Evolutionary conservation across 1,284 basidiomycete genomes (phyloP).

Genomic region (Abortiporus biennis): DNA sequence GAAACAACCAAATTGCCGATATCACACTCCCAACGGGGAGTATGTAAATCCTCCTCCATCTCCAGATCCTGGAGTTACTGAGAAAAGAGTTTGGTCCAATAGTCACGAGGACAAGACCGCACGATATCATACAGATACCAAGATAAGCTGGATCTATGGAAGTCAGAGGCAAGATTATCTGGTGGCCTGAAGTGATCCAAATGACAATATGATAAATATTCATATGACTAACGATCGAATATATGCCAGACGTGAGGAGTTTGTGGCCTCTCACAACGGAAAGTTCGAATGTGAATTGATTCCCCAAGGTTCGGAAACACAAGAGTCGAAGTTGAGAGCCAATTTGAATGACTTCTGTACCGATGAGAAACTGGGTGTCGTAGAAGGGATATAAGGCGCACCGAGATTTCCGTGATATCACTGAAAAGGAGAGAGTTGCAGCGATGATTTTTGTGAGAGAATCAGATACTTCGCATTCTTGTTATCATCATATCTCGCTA

Average conservation of each 20-base stretch:
- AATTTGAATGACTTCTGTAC: neutral
- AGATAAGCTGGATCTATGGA: neutral
- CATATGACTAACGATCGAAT: constrained; percentile 10
- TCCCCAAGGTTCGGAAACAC: constrained; percentile 8
- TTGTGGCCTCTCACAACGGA: constrained; percentile 7
- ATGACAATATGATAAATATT: neutral
- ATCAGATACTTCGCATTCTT: too few relatives aligned
- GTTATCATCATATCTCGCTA: too few relatives aligned
- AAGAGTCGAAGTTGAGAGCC: constrained; percentile 5
- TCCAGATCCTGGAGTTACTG: too few relatives aligned
- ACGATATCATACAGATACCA: too few relatives aligned
- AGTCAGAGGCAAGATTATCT: constrained; percentile 1
- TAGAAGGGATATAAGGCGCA: too few relatives aligned
- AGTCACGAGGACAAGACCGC: too few relatives aligned
- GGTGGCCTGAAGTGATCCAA: neutral
- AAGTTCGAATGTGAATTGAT: constrained; percentile 12
- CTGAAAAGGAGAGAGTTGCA: too few relatives aligned
- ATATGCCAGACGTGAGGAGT: constrained; percentile 10
- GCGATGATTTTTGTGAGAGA: too few relatives aligned
- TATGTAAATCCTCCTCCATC: too few relatives aligned
- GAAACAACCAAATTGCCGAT: neutral
- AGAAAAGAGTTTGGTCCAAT: too few relatives aligned
- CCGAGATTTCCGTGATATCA: too few relatives aligned
- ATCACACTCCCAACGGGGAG: too few relatives aligned
- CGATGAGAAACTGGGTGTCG: constrained; percentile 6